A percentile compares a stretch with the other conserved stretches of the same genome.
Evolutionary conservation across 768 basidiomycete species (phyloP).

Genomic region (Steccherinum ochraceum): DNA sequence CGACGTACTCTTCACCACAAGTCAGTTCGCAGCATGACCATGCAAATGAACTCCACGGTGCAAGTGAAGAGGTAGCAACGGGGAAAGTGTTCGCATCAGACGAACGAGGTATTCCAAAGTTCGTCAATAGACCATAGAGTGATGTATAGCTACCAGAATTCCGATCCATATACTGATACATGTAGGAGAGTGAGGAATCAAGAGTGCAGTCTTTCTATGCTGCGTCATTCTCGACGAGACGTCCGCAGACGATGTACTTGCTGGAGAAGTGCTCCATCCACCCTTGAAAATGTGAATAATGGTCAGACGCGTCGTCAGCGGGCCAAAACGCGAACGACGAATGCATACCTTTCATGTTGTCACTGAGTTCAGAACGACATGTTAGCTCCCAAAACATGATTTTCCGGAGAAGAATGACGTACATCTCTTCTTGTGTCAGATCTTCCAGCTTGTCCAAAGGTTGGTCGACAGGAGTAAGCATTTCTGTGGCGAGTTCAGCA

Average conservation of each 20-base stretch:
- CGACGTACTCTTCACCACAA: too few relatives aligned
- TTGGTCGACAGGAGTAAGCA: slow-evolving; percentile 85
- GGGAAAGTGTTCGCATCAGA: too few relatives aligned
- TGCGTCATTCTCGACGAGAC: slow-evolving; percentile 74
- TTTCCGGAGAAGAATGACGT: slow-evolving; percentile 21
- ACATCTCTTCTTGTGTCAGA: slow-evolving; percentile 79
- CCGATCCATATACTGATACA: too few relatives aligned
- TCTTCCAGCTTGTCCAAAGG: slow-evolving; percentile 81
- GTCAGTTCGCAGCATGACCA: too few relatives aligned
- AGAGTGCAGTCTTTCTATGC: too few relatives aligned
- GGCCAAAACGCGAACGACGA: neutral
- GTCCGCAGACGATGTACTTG: slow-evolving; percentile 90
- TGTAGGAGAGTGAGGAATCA: too few relatives aligned
- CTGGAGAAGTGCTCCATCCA: slow-evolving; percentile 93
- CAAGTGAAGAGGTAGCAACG: too few relatives aligned
- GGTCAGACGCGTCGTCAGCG: slow-evolving; percentile 10
- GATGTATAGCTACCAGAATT: too few relatives aligned
- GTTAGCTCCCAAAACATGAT: slow-evolving; percentile 7
- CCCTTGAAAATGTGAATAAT: slow-evolving; percentile 33
- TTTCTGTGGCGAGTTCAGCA: slow-evolving; percentile 42
- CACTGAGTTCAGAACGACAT: slow-evolving; percentile 37
- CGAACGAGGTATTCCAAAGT: too few relatives aligned
- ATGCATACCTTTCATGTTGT: slow-evolving; percentile 82
- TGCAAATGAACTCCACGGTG: too few relatives aligned
- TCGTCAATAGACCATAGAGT: too few relatives aligned